Percentiles rank a stretch among this genome's conserved stretches.
These are phyloP conservation scores for Akanthomyces uredinophilus DNA, from an alignment of 2,329 filamentous ascomycete species.

Conservation along the genomic window DNA sequence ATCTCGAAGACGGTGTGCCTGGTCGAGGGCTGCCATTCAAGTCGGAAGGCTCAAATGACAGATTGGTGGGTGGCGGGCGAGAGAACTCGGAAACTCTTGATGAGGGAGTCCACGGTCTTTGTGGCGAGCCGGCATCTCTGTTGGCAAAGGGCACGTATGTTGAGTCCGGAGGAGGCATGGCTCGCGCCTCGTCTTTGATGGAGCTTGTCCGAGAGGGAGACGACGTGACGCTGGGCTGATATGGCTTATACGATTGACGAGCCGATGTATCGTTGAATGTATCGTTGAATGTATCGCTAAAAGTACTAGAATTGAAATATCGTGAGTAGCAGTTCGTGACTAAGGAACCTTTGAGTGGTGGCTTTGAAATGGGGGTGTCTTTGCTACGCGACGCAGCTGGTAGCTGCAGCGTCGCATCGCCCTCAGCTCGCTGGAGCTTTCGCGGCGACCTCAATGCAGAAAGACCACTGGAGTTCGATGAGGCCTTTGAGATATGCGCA, in stretches of 20 bases:
- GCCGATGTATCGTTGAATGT: conserved; percentile 15
- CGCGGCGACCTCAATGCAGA: neutral
- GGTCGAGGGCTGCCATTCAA: conserved; percentile 86
- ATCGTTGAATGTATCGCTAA: conserved; percentile 14
- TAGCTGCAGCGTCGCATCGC: neutral
- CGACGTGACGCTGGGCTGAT: conserved; percentile 50
- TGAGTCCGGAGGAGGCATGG: conserved; percentile 58
- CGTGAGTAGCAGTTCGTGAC: conserved; percentile 1
- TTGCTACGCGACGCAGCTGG: neutral
- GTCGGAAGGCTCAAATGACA: conserved; percentile 79
- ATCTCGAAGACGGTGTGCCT: conserved; percentile 82
- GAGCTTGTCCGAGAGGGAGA: conserved; percentile 42
- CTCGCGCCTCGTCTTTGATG: conserved; percentile 50
- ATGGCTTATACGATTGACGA: conserved; percentile 32
- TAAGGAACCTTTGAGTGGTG: neutral
- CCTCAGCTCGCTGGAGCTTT: conserved; percentile 12
- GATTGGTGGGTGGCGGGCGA: conserved; percentile 64
- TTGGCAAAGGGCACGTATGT: conserved; percentile 56
- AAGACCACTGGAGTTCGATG: neutral
- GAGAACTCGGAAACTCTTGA: conserved; percentile 55
- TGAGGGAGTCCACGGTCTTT: conserved; percentile 55
- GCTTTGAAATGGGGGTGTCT: neutral
- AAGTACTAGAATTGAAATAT: conserved; percentile 33
- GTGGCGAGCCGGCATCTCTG: conserved; percentile 42
- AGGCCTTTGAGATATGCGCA: neutral